phyloP scores from a whole-genome alignment of 345 rosid species.

The Syzygium jambos region DNA sequence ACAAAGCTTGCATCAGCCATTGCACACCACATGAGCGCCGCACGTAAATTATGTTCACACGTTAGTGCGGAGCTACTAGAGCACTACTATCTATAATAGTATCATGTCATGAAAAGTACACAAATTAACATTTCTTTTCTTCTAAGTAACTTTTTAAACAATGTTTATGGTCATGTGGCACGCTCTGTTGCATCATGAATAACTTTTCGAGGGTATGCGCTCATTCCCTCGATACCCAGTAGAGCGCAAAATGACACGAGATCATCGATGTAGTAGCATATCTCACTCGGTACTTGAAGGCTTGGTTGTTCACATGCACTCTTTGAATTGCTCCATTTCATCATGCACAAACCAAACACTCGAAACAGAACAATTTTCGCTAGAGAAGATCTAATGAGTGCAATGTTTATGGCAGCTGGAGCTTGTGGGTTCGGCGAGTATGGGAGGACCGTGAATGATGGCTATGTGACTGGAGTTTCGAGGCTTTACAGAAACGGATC shows the following conservation, averaged over 20 bases:
- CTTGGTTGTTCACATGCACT: background rate
- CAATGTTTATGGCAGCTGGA: constrained; percentile 38
- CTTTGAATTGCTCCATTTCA: background rate
- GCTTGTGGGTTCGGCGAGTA: constrained; percentile 80
- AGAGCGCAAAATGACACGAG: background rate
- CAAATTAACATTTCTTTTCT: background rate
- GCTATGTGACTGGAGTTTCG: constrained; percentile 76
- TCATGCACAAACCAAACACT: background rate
- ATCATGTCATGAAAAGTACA: background rate
- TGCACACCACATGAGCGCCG: background rate
- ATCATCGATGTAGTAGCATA: background rate
- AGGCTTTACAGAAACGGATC: constrained; percentile 61
- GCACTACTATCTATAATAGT: background rate
- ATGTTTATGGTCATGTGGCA: background rate
- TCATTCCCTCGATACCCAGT: background rate
- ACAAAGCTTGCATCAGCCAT: background rate
- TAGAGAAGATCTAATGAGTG: background rate
- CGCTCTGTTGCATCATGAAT: background rate
- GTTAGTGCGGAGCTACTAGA: background rate
- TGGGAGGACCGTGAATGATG: constrained; percentile 68
- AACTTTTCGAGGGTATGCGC: background rate
- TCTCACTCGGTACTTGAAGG: background rate
- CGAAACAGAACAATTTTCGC: background rate
- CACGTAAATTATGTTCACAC: background rate
- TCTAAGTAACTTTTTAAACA: background rate